These are phyloP conservation scores for Primulina huaijiensis DNA, from an alignment of 257 asterid genomes.

Conservation along the genomic window DNA sequence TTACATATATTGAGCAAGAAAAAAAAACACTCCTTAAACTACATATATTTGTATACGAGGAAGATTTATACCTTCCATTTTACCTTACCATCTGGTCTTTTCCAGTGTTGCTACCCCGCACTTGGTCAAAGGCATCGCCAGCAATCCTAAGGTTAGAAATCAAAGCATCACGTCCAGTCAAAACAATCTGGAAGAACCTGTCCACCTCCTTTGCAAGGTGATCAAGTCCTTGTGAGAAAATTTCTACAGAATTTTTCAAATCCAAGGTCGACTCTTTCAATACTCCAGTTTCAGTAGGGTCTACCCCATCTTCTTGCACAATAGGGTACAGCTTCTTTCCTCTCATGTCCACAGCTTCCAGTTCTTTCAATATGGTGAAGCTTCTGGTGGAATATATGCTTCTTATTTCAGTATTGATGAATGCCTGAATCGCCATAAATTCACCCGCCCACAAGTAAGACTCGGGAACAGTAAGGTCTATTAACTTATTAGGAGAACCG, in stretches of 20 bases:
- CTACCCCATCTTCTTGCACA: constrained; percentile 48
- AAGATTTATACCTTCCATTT: constrained; percentile 19
- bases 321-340: constrained; percentile 50
- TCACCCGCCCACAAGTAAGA: constrained; percentile 63
- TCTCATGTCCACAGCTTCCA: constrained; percentile 52
- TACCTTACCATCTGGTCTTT: constrained; percentile 51
- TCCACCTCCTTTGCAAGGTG: constrained; percentile 63
- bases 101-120: constrained; percentile 22
- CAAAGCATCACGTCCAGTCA: constrained; percentile 76
- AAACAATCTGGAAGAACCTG: constrained; percentile 62
- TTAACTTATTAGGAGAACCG: constrained; percentile 54
- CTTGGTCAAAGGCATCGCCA: constrained; percentile 34
- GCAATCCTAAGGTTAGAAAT: constrained; percentile 74
- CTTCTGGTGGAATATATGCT: constrained; percentile 32
- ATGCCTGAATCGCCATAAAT: constrained; percentile 46
- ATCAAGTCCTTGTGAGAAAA: constrained; percentile 54
- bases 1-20: constrained; percentile 23
- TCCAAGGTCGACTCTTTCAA: constrained; percentile 37
- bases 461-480: constrained; percentile 48
- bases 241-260: constrained; percentile 36
- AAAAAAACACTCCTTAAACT: constrained; percentile 16
- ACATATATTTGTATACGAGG: constrained; percentile 21
- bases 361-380: constrained; percentile 54
- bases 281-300: constrained; percentile 30
- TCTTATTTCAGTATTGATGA: constrained; percentile 57